A percentile compares a stretch with the other conserved stretches of the same genome.
Evolutionary conservation across 352 stramenopile species (phyloP).

Genomic region (Pythium apleroticum): DNA sequence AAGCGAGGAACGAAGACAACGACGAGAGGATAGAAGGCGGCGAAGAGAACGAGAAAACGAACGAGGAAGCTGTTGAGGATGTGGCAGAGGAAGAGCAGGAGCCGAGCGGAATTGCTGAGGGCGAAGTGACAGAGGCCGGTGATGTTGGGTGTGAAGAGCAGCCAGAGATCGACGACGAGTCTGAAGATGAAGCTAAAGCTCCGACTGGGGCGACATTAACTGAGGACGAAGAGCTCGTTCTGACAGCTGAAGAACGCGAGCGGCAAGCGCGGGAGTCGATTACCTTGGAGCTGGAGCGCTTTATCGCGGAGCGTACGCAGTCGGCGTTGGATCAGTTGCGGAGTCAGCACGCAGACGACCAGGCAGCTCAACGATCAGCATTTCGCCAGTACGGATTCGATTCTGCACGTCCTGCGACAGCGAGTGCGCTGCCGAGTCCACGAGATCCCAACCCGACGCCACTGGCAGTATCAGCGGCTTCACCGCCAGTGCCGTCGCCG

Average conservation of each 20-base stretch:
- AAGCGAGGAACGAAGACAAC: background rate
- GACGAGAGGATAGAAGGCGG: constrained; percentile 2
- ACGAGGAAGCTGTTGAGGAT: no score
- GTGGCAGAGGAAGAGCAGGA: background rate
- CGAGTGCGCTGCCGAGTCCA: background rate
- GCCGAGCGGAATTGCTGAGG: background rate
- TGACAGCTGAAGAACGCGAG: constrained; percentile 7
- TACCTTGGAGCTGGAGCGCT: constrained; percentile 33
- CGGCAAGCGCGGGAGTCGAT: constrained; percentile 26
- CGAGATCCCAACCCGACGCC: background rate
- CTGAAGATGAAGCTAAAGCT: background rate
- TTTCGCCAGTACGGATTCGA: background rate
- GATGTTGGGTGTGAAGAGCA: background rate
- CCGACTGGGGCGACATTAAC: background rate
- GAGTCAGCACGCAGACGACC: constrained; percentile 14
- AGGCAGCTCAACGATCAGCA: background rate
- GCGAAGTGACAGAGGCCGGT: background rate
- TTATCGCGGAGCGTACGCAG: constrained; percentile 39
- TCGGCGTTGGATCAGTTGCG: constrained; percentile 42
- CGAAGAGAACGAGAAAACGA: background rate
- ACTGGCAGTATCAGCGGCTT: background rate
- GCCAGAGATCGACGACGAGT: background rate
- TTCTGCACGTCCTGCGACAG: background rate
- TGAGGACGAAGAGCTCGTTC: background rate
- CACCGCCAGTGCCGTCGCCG: background rate